Evolutionary conservation across 116 monocot species (phyloP).

Genomic region (Iris pallida): DNA sequence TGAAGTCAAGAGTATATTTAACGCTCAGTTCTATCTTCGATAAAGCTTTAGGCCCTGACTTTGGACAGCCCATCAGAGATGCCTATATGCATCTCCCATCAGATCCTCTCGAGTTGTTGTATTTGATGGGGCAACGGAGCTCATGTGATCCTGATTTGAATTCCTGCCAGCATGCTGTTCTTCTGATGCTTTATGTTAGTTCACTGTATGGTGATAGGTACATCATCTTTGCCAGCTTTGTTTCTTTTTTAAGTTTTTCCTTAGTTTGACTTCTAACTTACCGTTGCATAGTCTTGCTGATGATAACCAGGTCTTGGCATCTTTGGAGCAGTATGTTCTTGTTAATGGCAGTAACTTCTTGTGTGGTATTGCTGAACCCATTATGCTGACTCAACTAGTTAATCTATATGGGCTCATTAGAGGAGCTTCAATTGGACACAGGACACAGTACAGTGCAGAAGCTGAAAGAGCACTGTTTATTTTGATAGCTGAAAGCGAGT

Average conservation of each 20-base stretch:
- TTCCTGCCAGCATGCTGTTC: conserved; percentile 63
- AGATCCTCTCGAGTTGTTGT: conserved; percentile 76
- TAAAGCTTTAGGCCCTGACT: conserved; percentile 45
- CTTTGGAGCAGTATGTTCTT: conserved; percentile 84
- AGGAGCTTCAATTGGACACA: conserved; percentile 22
- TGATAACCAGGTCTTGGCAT: conserved; percentile 64
- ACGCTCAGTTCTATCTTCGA: conserved; percentile 58
- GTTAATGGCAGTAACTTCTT: conserved; percentile 51
- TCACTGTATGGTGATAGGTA: conserved; percentile 81
- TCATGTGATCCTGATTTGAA: conserved; percentile 42
- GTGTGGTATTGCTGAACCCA: conserved; percentile 29
- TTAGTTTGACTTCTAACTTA: conserved; percentile 7
- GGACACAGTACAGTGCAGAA: conserved; percentile 47
- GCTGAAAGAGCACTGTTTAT: conserved; percentile 66
- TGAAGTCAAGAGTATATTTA: conserved; percentile 67
- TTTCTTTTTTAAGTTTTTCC: background rate
- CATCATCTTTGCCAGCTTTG: conserved; percentile 4
- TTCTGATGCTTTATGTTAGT: conserved; percentile 58
- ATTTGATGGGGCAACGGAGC: conserved; percentile 65
- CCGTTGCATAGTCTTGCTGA: conserved; percentile 50
- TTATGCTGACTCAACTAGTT: conserved; percentile 57
- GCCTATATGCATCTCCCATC: conserved; percentile 51
- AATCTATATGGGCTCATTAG: conserved; percentile 62
- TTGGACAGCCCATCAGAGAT: conserved; percentile 71
- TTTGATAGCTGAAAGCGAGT: conserved; percentile 49